Percentiles rank a stretch among this genome's conserved stretches.
These are phyloP conservation scores for Asterophora parasitica DNA, from an alignment of 768 basidiomycete species.

Conservation along the genomic window DNA sequence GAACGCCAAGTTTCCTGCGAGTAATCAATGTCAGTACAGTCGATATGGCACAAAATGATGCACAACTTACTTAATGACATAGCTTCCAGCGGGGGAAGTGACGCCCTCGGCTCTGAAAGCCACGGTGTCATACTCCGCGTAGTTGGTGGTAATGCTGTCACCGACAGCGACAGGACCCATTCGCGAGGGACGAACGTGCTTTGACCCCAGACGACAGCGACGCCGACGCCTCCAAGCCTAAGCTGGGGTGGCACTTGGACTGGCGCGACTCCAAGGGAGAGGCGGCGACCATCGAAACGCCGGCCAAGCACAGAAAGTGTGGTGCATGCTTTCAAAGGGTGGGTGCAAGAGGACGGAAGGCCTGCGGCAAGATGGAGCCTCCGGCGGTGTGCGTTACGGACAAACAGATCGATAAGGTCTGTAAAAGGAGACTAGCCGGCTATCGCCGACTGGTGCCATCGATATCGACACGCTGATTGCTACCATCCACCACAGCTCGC, in stretches of 20 bases:
- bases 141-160: conserved; percentile 8
- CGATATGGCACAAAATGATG: not conserved
- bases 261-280: conserved; percentile 10
- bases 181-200: conserved; percentile 4
- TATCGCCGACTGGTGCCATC: no score
- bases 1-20: conserved; percentile 6
- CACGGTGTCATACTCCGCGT: not conserved
- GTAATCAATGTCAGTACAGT: not conserved
- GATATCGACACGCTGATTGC: no score
- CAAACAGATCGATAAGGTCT: no score
- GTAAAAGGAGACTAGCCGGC: no score
- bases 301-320: not conserved
- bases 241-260: conserved; percentile 9
- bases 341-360: no score
- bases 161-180: conserved; percentile 7
- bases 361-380: no score
- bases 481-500: no score
- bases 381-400: no score
- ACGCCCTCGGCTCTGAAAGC: conserved; percentile 10
- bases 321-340: not conserved
- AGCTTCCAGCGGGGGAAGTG: not conserved
- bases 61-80: conserved; percentile 6
- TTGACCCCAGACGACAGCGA: conserved; percentile 10
- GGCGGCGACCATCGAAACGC: not conserved
- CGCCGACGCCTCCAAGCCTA: conserved; percentile 11